These are phyloP conservation scores for Vaccinium macrocarpon DNA, from an alignment of 148 eudicot genomes.

Conservation along the genomic window DNA sequence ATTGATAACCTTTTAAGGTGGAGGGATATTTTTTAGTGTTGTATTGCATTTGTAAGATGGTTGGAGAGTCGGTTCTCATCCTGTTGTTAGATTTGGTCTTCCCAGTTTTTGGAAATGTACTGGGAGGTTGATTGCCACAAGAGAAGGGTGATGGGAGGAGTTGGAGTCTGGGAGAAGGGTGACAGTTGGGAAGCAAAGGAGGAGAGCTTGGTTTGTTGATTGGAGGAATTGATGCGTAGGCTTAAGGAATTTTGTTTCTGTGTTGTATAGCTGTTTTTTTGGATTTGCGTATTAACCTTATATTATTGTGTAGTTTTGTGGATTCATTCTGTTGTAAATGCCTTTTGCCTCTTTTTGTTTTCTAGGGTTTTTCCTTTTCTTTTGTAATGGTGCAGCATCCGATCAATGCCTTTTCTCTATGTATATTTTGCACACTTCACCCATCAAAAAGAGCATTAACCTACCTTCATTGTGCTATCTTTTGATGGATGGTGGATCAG, in stretches of 20 bases:
- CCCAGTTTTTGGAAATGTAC: no score
- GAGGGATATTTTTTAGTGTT: no score
- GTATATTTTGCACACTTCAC: not conserved
- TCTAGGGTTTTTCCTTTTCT: not conserved
- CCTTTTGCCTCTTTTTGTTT: not conserved
- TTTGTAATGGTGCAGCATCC: not conserved
- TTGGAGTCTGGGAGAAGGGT: no score
- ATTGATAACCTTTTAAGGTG: no score
- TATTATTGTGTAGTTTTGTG: no score
- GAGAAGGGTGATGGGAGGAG: no score
- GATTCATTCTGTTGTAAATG: not conserved
- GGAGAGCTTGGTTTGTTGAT: not conserved
- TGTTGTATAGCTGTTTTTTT: not conserved
- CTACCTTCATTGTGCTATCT: not conserved
- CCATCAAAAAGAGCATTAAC: not conserved
- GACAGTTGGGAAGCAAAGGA: not conserved
- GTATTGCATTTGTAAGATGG: no score
- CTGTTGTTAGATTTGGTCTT: no score
- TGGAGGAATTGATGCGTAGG: not conserved
- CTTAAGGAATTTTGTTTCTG: not conserved
- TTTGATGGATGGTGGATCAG: not conserved
- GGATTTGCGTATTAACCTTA: not conserved
- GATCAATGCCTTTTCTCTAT: not conserved
- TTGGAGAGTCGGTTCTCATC: no score
- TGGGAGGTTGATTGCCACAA: no score